These are phyloP conservation scores for Scleromitrula shiraiana DNA, from an alignment of 2,329 filamentous ascomycete genomes.

Conservation along the genomic window DNA sequence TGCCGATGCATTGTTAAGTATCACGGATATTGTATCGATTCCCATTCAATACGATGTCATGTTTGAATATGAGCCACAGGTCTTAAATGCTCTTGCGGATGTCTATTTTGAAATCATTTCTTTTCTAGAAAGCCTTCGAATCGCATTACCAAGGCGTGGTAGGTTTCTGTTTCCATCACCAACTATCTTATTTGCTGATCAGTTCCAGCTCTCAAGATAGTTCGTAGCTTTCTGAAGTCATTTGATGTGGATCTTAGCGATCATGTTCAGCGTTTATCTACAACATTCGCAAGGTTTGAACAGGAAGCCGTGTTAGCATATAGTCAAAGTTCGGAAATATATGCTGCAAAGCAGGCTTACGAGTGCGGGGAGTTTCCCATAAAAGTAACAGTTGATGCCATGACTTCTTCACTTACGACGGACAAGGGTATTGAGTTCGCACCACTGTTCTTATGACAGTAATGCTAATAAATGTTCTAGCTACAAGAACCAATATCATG, in stretches of 20 bases:
- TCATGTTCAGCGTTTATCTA: slow-evolving; percentile 1
- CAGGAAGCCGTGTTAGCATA: slow-evolving; percentile 2
- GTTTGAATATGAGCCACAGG: neutral
- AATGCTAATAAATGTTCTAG: slow-evolving; percentile 1
- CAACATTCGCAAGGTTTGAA: neutral
- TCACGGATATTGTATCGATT: slow-evolving; percentile 1
- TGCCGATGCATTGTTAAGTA: neutral
- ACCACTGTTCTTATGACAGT: neutral
- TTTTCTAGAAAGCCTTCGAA: neutral
- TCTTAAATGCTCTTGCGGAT: slow-evolving; percentile 3
- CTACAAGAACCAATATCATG: neutral
- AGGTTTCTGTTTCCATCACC: neutral
- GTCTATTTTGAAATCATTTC: slow-evolving; percentile 4
- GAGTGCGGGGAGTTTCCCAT: neutral
- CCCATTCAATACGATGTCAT: slow-evolving; percentile 2
- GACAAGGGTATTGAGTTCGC: neutral
- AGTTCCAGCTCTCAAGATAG: slow-evolving; percentile 5
- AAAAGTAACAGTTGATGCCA: neutral
- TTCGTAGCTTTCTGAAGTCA: slow-evolving; percentile 1
- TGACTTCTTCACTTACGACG: neutral
- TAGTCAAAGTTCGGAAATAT: neutral
- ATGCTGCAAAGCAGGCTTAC: neutral
- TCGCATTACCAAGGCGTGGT: slow-evolving; percentile 1
- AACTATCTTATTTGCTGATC: neutral
- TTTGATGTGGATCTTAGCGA: neutral